Conservation (phyloP, 1,284 basidiomycete genomes). For the Boletus sp. region DNA sequence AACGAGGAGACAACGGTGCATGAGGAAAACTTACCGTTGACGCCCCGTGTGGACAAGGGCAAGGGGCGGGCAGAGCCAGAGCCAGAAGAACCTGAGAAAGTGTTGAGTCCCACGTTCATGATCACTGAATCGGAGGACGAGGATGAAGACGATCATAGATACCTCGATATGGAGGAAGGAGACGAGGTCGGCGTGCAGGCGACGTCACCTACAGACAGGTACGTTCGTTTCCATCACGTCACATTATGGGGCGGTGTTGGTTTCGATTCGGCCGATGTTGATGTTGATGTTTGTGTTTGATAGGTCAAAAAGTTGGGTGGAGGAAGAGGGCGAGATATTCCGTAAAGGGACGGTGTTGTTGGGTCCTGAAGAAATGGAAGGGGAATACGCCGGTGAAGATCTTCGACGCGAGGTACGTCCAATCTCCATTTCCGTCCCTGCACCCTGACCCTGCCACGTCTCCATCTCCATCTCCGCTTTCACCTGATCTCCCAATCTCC, state of each 20-base stretch:
- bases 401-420: slow-evolving; percentile 75
- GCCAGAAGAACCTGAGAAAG: slow-evolving; percentile 62
- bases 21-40: slow-evolving; percentile 43
- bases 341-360: slow-evolving; percentile 80
- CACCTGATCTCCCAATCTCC: slow-evolving; percentile 34
- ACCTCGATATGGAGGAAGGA: slow-evolving; percentile 33
- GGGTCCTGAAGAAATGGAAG: slow-evolving; percentile 82
- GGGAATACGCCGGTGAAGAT: slow-evolving; percentile 80
- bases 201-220: slow-evolving; percentile 61
- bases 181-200: slow-evolving; percentile 31
- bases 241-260: not conserved
- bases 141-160: slow-evolving; percentile 41
- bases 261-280: not conserved
- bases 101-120: slow-evolving; percentile 68
- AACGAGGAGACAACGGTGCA: not conserved
- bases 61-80: slow-evolving; percentile 68
- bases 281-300: not conserved
- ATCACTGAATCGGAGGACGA: slow-evolving; percentile 66
- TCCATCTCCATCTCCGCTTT: not conserved
- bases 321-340: slow-evolving; percentile 91
- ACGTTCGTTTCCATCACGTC: slow-evolving; percentile 25
- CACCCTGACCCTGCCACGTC: not conserved
- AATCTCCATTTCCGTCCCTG: not conserved
- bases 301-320: slow-evolving; percentile 76
- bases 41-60: slow-evolving; percentile 71